These are phyloP conservation scores for Populus deltoides DNA, from an alignment of 345 rosid genomes.

Conservation along the genomic window DNA sequence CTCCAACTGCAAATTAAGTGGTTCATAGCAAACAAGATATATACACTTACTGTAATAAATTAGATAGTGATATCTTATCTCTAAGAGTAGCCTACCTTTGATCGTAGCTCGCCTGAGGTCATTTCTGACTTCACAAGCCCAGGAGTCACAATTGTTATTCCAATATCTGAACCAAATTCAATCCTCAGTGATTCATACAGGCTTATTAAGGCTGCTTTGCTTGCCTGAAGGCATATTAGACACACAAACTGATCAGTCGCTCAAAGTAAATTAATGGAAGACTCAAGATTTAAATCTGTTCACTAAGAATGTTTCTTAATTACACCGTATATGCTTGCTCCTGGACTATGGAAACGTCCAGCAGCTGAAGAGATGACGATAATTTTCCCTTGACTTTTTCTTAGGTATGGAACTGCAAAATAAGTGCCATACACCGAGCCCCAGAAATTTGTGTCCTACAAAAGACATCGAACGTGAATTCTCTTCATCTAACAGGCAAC, in stretches of 20 bases:
- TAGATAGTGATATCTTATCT: no score
- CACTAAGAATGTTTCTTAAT: background rate
- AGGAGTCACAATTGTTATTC: constrained; percentile 45
- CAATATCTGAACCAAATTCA: constrained; percentile 45
- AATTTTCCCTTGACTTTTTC: constrained; percentile 44
- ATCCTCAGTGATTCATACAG: constrained; percentile 45
- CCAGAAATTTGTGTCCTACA: constrained; percentile 55
- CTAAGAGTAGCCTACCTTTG: no score
- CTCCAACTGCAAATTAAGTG: background rate
- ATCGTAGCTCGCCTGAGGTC: constrained; percentile 15
- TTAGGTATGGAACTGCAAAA: constrained; percentile 38
- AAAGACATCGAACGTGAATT: no score
- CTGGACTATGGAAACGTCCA: constrained; percentile 39
- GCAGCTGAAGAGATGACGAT: constrained; percentile 44
- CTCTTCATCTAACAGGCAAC: background rate
- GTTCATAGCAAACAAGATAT: background rate
- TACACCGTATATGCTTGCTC: constrained; percentile 48
- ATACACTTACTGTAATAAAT: no score
- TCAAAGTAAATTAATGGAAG: background rate
- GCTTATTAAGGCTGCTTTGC: constrained; percentile 36
- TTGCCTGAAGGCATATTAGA: constrained; percentile 22
- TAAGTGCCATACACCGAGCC: constrained; percentile 42
- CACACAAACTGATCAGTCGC: background rate
- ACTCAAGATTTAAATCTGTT: background rate
- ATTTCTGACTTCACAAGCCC: constrained; percentile 32